Percentiles rank a stretch among this genome's conserved stretches.
Conservation (phyloP, 2,329 filamentous ascomycete genomes). For the Calonectria naviculata region DNA sequence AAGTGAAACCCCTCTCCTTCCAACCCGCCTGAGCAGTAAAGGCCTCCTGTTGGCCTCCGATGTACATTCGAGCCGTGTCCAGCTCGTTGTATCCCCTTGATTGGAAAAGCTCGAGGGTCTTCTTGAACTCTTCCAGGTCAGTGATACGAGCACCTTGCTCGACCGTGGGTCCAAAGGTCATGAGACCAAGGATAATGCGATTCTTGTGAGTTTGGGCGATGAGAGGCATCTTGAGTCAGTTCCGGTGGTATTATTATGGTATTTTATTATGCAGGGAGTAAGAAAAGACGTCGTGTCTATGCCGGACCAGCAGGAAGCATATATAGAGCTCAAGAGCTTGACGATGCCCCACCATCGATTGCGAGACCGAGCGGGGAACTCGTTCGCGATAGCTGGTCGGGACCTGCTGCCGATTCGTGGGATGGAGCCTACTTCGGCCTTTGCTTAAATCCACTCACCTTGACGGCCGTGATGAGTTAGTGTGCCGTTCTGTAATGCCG, state of each 20-base stretch:
- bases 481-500: not conserved
- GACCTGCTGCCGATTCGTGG: not conserved
- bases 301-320: not conserved
- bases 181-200: constrained; percentile 83
- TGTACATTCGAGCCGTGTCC: constrained; percentile 84
- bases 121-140: constrained; percentile 72
- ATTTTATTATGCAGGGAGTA: not conserved
- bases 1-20: constrained; percentile 80
- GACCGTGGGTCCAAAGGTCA: constrained; percentile 82
- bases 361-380: constrained; percentile 13
- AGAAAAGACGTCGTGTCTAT: not conserved
- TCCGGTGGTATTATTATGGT: not conserved
- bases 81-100: constrained; percentile 84
- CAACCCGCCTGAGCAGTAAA: constrained; percentile 81
- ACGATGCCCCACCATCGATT: constrained; percentile 1
- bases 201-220: constrained; percentile 61
- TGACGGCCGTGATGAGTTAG: not conserved
- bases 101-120: constrained; percentile 80
- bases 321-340: not conserved
- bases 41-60: constrained; percentile 79
- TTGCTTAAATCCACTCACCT: constrained; percentile 14
- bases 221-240: constrained; percentile 57
- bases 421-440: constrained; percentile 2
- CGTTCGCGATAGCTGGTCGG: not conserved
- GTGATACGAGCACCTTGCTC: constrained; percentile 77